Percentiles rank a stretch among this genome's conserved stretches.
phyloP scores from a whole-genome alignment of 495 filamentous ascomycete genomes.

The Penicillium malachiteum region DNA sequence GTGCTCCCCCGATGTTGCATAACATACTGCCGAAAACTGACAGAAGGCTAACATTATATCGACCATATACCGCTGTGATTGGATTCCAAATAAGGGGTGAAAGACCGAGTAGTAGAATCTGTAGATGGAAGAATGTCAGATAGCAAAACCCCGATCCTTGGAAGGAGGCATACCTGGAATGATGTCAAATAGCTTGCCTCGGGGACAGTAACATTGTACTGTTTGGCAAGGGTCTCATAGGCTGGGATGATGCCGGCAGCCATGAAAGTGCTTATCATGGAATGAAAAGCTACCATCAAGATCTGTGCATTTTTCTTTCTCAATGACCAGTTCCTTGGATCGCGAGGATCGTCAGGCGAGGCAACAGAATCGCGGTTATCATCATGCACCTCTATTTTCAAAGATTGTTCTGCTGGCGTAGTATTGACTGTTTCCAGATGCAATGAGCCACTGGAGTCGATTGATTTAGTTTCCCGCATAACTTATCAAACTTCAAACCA shows the following conservation, averaged over 20 bases:
- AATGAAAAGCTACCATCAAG: conserved; percentile 38
- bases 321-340: conserved; percentile 27
- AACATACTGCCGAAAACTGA: conserved; percentile 33
- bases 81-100: conserved; percentile 34
- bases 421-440: background rate
- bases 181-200: conserved; percentile 33
- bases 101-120: conserved; percentile 34
- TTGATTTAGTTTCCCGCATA: background rate
- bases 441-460: background rate
- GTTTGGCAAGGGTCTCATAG: conserved; percentile 27
- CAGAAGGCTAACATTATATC: conserved; percentile 29
- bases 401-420: background rate
- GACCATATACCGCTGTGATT: conserved; percentile 29
- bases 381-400: too few species aligned
- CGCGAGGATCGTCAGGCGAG: conserved; percentile 1
- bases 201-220: conserved; percentile 25
- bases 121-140: background rate
- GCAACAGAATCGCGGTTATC: too few species aligned
- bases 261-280: conserved; percentile 34
- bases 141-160: background rate
- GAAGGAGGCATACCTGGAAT: conserved; percentile 16
- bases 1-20: conserved; percentile 35
- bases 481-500: too few species aligned
- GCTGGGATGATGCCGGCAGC: conserved; percentile 36
- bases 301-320: conserved; percentile 38